phyloP scores from a whole-genome alignment of 495 filamentous ascomycete species.

The Penicillium waksmanii region DNA sequence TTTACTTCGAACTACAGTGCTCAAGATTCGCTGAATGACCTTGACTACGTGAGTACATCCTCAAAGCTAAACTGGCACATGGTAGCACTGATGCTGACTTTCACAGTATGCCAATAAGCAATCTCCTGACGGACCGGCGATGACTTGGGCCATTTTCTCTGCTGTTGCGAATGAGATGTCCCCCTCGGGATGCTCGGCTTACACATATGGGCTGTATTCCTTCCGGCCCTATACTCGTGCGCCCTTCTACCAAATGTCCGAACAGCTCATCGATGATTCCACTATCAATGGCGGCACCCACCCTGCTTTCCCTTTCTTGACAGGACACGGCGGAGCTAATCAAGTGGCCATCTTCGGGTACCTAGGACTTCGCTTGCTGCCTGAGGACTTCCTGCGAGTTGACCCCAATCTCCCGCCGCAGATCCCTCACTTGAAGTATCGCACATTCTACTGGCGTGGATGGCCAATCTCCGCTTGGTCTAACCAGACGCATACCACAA shows the following conservation, averaged over 20 bases:
- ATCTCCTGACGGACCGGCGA: conserved; percentile 63
- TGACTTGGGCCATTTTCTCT: conserved; percentile 70
- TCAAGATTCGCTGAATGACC: conserved; percentile 53
- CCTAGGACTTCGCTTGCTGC: conserved; percentile 58
- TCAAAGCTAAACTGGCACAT: neutral
- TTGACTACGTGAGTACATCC: conserved; percentile 56
- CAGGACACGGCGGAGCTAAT: conserved; percentile 66
- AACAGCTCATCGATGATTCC: conserved; percentile 71
- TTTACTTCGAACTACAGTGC: conserved; percentile 58
- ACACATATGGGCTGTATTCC: conserved; percentile 65
- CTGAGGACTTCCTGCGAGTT: conserved; percentile 56
- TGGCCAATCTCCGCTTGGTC: conserved; percentile 63
- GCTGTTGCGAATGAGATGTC: conserved; percentile 62
- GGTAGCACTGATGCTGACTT: conserved; percentile 5
- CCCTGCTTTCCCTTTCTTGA: conserved; percentile 70
- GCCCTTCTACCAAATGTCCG: conserved; percentile 61
- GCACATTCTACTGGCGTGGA: conserved; percentile 73
- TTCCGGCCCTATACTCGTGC: conserved; percentile 56
- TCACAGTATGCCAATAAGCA: conserved; percentile 63
- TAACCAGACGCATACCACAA: conserved; percentile 67
- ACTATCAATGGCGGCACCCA: conserved; percentile 67
- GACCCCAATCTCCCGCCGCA: conserved; percentile 65
- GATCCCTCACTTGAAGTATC: conserved; percentile 62
- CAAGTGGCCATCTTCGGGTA: conserved; percentile 66
- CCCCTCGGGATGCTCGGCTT: conserved; percentile 63